Percentiles rank a stretch among this genome's conserved stretches.
Evolutionary conservation across 2,329 filamentous ascomycete species (phyloP).

Genomic region (Biscogniauxia mediterranea): DNA sequence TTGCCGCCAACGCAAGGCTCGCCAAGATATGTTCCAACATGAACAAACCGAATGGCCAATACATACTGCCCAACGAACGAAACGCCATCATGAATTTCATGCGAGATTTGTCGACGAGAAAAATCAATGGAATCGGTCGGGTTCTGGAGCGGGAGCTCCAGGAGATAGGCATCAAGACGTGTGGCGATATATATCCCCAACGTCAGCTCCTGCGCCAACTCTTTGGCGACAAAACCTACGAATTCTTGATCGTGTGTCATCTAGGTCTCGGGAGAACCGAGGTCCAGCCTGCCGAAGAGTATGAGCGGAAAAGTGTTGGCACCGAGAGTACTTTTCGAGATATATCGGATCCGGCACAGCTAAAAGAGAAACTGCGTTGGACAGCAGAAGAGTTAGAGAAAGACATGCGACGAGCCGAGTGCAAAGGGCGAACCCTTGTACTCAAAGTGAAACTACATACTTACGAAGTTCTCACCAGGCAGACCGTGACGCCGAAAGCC

Average conservation of each 20-base stretch:
- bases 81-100: slow-evolving; percentile 81
- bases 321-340: slow-evolving; percentile 91
- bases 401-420: slow-evolving; percentile 74
- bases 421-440: slow-evolving; percentile 87
- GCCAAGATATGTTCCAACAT: slow-evolving; percentile 95
- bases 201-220: slow-evolving; percentile 71
- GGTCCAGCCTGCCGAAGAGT: slow-evolving; percentile 83
- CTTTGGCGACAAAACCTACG: slow-evolving; percentile 88
- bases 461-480: slow-evolving; percentile 85
- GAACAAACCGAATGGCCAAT: slow-evolving; percentile 97
- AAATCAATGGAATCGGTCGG: slow-evolving; percentile 92
- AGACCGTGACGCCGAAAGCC: slow-evolving; percentile 71
- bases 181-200: slow-evolving; percentile 79
- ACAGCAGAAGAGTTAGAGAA: slow-evolving; percentile 85
- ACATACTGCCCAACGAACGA: slow-evolving; percentile 69
- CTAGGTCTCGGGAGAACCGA: slow-evolving; percentile 83
- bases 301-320: slow-evolving; percentile 89
- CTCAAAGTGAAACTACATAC: slow-evolving; percentile 94
- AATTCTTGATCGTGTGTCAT: slow-evolving; percentile 81
- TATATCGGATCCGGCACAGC: slow-evolving; percentile 63
- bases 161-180: slow-evolving; percentile 83
- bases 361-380: slow-evolving; percentile 75
- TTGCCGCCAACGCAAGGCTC: slow-evolving; percentile 87
- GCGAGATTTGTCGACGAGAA: slow-evolving; percentile 76
- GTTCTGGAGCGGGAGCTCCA: slow-evolving; percentile 90